Evolutionary conservation across 352 stramenopile species (phyloP).

Genomic region (Phytophthora chlamydospora): DNA sequence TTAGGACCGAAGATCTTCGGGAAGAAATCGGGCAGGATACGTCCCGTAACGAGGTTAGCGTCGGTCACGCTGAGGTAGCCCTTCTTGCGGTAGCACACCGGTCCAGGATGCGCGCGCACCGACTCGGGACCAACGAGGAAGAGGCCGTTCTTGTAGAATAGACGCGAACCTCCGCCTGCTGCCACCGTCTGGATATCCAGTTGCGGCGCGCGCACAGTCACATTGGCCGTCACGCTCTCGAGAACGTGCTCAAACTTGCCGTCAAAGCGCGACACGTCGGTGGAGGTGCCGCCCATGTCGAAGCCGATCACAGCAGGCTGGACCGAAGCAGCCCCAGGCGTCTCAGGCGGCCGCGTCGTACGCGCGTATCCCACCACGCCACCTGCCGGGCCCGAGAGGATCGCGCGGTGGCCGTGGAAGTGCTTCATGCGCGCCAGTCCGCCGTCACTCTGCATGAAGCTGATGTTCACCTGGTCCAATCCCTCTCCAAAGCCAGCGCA

Average conservation of each 20-base stretch:
- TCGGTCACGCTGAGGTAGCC: slow-evolving; percentile 98
- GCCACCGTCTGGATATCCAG: slow-evolving; percentile 99
- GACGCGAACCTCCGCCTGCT: slow-evolving; percentile 94
- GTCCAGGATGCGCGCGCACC: slow-evolving; percentile 96
- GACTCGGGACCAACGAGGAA: slow-evolving; percentile 98
- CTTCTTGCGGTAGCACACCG: slow-evolving; percentile 97
- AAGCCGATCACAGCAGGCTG: slow-evolving; percentile 94
- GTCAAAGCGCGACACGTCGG: slow-evolving; percentile 97
- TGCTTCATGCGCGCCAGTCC: slow-evolving; percentile 95
- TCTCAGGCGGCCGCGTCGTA: slow-evolving; percentile 77
- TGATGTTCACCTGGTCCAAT: slow-evolving; percentile 92
- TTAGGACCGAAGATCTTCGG: slow-evolving; percentile 98
- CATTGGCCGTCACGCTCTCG: slow-evolving; percentile 97
- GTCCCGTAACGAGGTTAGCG: slow-evolving; percentile 97
- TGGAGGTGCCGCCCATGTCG: slow-evolving; percentile 99
- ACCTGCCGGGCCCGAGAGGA: slow-evolving; percentile 94
- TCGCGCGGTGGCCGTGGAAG: slow-evolving; percentile 93
- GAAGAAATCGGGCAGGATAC: slow-evolving; percentile 97
- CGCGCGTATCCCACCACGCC: slow-evolving; percentile 98
- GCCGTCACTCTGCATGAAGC: slow-evolving; percentile 99
- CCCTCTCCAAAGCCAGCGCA: slow-evolving; percentile 94
- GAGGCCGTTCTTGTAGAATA: slow-evolving; percentile 97
- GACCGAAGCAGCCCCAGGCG: slow-evolving; percentile 11
- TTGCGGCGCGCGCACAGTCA: slow-evolving; percentile 97
- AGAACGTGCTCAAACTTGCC: slow-evolving; percentile 98